These are phyloP conservation scores for Thalassiosira allenii DNA, from an alignment of 352 stramenopile genomes.

Conservation along the genomic window DNA sequence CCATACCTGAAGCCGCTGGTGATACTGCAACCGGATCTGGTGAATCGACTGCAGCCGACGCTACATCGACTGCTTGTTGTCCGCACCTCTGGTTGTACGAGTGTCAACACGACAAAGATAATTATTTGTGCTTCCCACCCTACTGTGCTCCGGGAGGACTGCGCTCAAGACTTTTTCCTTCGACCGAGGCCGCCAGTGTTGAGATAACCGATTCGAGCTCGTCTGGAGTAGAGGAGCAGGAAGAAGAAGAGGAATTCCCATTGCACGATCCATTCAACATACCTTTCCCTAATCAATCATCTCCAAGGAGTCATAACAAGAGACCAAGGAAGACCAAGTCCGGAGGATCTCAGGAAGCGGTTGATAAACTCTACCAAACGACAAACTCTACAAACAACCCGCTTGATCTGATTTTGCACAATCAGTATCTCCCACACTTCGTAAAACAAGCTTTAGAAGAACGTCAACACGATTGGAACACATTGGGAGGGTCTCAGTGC, in stretches of 20 bases:
- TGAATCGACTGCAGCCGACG: neutral
- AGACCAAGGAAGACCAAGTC: slow-evolving; percentile 1
- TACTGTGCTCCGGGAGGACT: slow-evolving; percentile 53
- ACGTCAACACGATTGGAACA: slow-evolving; percentile 41
- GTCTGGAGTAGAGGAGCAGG: neutral
- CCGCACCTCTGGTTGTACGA: slow-evolving; percentile 36
- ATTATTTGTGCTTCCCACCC: slow-evolving; percentile 53
- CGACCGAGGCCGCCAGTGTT: slow-evolving; percentile 5
- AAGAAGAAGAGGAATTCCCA: slow-evolving; percentile 20
- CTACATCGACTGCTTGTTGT: neutral
- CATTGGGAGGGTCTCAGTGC: slow-evolving; percentile 40
- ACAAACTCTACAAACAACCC: slow-evolving; percentile 12
- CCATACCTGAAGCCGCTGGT: neutral
- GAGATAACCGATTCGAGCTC: neutral
- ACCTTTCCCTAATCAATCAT: neutral
- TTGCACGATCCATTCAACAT: slow-evolving; percentile 25
- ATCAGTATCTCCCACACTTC: slow-evolving; percentile 9
- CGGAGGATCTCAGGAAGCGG: neutral
- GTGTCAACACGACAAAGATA: slow-evolving; percentile 37
- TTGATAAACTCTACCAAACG: slow-evolving; percentile 4
- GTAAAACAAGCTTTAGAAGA: slow-evolving; percentile 26
- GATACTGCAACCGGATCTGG: neutral
- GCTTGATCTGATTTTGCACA: slow-evolving; percentile 37
- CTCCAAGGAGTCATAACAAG: slow-evolving; percentile 1
- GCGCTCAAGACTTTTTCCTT: slow-evolving; percentile 36